phyloP scores from a whole-genome alignment of 1,284 basidiomycete genomes.

The Ceratobasidium sp. region DNA sequence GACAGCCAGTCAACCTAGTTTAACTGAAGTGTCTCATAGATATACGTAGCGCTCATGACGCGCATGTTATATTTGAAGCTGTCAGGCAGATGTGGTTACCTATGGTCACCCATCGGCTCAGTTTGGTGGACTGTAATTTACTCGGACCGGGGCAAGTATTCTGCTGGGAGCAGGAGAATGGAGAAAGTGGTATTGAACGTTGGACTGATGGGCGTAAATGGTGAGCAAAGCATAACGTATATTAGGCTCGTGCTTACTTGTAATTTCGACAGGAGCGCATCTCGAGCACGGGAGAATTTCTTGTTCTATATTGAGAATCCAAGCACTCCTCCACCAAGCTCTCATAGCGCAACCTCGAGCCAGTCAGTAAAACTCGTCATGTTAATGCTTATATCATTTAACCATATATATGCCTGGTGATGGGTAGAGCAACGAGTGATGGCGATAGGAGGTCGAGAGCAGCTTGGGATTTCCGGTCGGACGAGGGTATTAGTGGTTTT shows the following conservation, averaged over 20 bases:
- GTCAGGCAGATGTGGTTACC: conserved; percentile 75
- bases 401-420: background rate
- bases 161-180: conserved; percentile 84
- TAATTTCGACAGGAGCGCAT: conserved; percentile 34
- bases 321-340: background rate
- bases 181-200: conserved; percentile 75
- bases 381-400: background rate
- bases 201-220: conserved; percentile 83
- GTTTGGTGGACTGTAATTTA: conserved; percentile 71
- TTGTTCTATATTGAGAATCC: conserved; percentile 15
- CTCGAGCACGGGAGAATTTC: conserved; percentile 15
- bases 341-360: background rate
- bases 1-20: background rate
- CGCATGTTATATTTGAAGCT: conserved; percentile 72
- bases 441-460: background rate
- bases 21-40: conserved; percentile 58
- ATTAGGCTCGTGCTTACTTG: conserved; percentile 16
- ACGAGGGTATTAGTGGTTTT: conserved; percentile 31
- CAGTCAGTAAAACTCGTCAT: background rate
- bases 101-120: conserved; percentile 72
- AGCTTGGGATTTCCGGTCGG: conserved; percentile 9
- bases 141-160: conserved; percentile 77
- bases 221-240: conserved; percentile 52
- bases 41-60: conserved; percentile 70
- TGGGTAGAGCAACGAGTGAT: background rate